phyloP scores from a whole-genome alignment of 1,284 basidiomycete genomes.

The Fomitiporia mediterranea region DNA sequence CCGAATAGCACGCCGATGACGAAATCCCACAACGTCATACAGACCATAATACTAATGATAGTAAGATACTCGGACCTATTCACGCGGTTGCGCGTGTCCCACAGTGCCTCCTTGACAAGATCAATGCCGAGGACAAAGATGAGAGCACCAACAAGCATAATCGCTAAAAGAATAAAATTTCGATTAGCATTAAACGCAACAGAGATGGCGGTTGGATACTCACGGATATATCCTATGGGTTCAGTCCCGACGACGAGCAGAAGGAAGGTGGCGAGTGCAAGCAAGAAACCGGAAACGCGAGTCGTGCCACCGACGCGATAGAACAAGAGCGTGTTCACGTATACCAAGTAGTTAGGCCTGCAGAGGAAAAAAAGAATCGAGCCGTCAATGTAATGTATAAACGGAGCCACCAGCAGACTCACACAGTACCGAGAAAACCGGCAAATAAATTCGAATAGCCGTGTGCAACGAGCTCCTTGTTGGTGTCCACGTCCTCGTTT shows the following conservation, averaged over 20 bases:
- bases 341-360: conserved; percentile 79
- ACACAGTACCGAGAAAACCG: conserved; percentile 80
- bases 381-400: neutral
- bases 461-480: conserved; percentile 90
- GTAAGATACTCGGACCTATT: conserved; percentile 78
- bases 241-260: conserved; percentile 81
- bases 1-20: conserved; percentile 93
- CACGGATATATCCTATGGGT: conserved; percentile 86
- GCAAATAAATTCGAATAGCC: conserved; percentile 88
- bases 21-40: conserved; percentile 94
- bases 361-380: neutral
- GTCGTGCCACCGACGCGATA: conserved; percentile 93
- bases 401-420: too few species aligned
- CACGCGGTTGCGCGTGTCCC: conserved; percentile 91
- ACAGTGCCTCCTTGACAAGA: conserved; percentile 90
- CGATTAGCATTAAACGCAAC: neutral
- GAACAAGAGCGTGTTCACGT: conserved; percentile 91
- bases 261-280: conserved; percentile 71
- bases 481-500: conserved; percentile 87
- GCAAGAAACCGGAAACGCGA: conserved; percentile 79
- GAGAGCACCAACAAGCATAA: conserved; percentile 86
- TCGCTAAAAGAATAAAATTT: conserved; percentile 43
- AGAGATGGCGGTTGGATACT: conserved; percentile 26
- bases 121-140: conserved; percentile 97
- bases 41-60: conserved; percentile 77